phyloP scores from a whole-genome alignment of 495 filamentous ascomycete species.

The Amorphotheca resinae region DNA sequence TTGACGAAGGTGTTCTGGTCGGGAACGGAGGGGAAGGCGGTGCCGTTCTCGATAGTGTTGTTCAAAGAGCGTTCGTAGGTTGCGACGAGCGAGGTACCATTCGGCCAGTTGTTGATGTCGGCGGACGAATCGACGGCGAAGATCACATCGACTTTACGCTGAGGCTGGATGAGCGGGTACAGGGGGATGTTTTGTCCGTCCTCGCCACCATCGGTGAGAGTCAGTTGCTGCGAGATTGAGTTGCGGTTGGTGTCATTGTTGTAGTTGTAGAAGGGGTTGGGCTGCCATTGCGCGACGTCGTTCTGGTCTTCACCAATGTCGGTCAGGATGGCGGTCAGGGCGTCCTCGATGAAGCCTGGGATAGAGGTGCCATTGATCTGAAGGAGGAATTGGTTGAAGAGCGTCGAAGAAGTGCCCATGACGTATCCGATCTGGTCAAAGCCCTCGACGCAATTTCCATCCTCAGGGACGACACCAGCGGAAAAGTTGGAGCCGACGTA shows the following conservation, averaged over 20 bases:
- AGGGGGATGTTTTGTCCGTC: constrained; percentile 84
- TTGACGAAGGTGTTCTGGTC: constrained; percentile 81
- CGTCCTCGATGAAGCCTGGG: constrained; percentile 37
- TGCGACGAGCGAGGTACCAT: constrained; percentile 71
- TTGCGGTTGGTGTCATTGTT: constrained; percentile 50
- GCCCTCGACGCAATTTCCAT: constrained; percentile 51
- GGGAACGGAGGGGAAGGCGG: constrained; percentile 71
- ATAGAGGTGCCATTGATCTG: constrained; percentile 40
- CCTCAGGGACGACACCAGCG: constrained; percentile 39
- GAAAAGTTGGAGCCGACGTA: constrained; percentile 76
- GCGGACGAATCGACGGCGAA: constrained; percentile 83
- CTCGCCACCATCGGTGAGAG: constrained; percentile 77
- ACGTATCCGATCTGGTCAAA: constrained; percentile 80
- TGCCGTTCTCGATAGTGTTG: constrained; percentile 48
- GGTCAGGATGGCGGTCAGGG: constrained; percentile 41
- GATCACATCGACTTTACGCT: constrained; percentile 73
- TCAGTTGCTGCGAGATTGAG: constrained; percentile 42
- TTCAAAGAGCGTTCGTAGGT: constrained; percentile 65
- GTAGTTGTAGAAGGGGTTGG: constrained; percentile 77
- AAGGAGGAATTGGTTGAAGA: constrained; percentile 74
- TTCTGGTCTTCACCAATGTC: constrained; percentile 42
- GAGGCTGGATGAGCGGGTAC: constrained; percentile 71
- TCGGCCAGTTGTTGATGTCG: constrained; percentile 76
- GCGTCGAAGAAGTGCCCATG: constrained; percentile 80
- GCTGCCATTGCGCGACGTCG: constrained; percentile 71